Percentiles rank a stretch among this genome's conserved stretches.
Evolutionary conservation across 257 asterid species (phyloP).

Genomic region (Rehmannia glutinosa): DNA sequence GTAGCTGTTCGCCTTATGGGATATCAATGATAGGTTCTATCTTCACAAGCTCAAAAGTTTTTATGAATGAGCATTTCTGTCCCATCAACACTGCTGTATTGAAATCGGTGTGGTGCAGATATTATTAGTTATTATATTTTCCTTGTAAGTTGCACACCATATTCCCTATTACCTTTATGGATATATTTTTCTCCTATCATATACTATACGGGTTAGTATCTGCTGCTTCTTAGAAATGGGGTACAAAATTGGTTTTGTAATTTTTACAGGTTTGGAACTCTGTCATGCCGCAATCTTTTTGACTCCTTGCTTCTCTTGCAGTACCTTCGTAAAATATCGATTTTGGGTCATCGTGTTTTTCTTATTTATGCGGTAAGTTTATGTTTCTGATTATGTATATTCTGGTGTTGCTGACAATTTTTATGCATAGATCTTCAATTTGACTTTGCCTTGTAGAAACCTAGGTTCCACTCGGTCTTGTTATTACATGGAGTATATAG

Average conservation of each 20-base stretch:
- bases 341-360: slow-evolving; percentile 91
- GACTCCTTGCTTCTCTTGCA: slow-evolving; percentile 38
- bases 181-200: not conserved
- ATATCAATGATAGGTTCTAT: too few relatives aligned
- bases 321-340: slow-evolving; percentile 93
- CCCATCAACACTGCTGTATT: slow-evolving; percentile 29
- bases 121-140: slow-evolving; percentile 67
- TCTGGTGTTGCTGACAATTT: not conserved
- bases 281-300: not conserved
- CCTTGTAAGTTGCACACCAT: slow-evolving; percentile 65
- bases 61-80: too few relatives aligned
- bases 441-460: not conserved
- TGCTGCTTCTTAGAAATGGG: not conserved
- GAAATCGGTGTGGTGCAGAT: slow-evolving; percentile 93
- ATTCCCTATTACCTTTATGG: not conserved
- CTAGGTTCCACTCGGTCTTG: slow-evolving; percentile 85
- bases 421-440: not conserved
- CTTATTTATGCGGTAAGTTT: slow-evolving; percentile 76
- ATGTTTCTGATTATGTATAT: not conserved
- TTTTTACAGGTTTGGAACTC: not conserved
- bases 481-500: slow-evolving; percentile 83
- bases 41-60: too few relatives aligned
- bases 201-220: not conserved
- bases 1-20: too few relatives aligned
- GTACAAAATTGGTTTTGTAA: too few relatives aligned